Evolutionary conservation across 768 basidiomycete species (phyloP).

Genomic region (Mycena pura): DNA sequence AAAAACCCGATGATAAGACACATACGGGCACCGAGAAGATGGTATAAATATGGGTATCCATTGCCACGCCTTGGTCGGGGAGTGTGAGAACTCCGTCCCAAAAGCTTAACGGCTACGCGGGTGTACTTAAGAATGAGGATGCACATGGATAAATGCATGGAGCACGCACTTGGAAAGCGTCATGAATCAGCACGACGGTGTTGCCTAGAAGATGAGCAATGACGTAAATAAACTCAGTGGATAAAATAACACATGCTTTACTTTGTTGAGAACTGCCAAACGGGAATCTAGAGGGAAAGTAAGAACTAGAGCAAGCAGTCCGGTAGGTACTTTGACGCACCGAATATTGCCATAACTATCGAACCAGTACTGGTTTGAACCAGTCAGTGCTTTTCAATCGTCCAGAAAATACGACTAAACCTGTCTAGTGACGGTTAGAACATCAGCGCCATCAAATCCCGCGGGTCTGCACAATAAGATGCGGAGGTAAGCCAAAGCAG

Average conservation of each 20-base stretch:
- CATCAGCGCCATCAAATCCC: conserved; percentile 61
- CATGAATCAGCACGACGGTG: conserved; percentile 16
- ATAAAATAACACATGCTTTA: too few relatives aligned
- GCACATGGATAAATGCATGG: background rate
- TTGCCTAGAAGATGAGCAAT: conserved; percentile 5
- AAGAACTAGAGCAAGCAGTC: background rate
- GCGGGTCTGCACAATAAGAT: conserved; percentile 62
- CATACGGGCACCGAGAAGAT: conserved; percentile 17
- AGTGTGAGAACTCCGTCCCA: conserved; percentile 14
- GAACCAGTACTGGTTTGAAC: conserved; percentile 62
- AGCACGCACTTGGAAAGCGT: conserved; percentile 20
- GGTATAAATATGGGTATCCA: conserved; percentile 24
- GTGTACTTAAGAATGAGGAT: background rate
- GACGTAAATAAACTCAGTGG: background rate
- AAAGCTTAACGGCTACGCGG: conserved; percentile 10
- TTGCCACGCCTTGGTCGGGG: conserved; percentile 11
- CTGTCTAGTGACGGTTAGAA: conserved; percentile 57
- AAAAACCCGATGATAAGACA: background rate
- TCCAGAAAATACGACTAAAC: conserved; percentile 32
- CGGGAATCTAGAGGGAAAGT: conserved; percentile 29
- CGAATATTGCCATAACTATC: conserved; percentile 81
- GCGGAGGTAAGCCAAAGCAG: background rate
- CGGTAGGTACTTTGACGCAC: conserved; percentile 38
- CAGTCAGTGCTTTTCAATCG: background rate
- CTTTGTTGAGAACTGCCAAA: conserved; percentile 52